Evolutionary conservation across 2,329 filamentous ascomycete species (phyloP).

Genomic region (Colletotrichum sp.): DNA sequence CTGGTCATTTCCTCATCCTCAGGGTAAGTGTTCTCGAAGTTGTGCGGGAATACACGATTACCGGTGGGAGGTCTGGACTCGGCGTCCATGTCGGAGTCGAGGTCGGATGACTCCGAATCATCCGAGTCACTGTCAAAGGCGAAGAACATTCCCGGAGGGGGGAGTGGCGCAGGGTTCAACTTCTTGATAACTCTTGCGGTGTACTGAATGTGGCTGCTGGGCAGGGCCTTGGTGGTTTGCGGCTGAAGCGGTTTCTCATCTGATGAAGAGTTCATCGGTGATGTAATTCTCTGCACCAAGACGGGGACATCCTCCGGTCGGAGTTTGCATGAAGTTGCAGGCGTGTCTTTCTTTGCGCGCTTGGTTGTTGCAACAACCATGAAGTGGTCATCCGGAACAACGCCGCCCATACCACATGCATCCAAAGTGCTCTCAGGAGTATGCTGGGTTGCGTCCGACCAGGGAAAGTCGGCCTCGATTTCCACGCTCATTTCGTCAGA

Average conservation of each 20-base stretch:
- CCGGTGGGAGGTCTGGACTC: slow-evolving; percentile 29
- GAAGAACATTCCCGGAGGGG: slow-evolving; percentile 58
- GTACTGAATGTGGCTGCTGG: slow-evolving; percentile 50
- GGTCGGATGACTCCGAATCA: slow-evolving; percentile 32
- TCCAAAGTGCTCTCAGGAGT: slow-evolving; percentile 48
- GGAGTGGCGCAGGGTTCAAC: slow-evolving; percentile 53
- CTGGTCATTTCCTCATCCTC: slow-evolving; percentile 45
- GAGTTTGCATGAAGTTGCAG: background rate
- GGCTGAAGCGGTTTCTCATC: background rate
- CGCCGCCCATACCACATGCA: slow-evolving; percentile 63
- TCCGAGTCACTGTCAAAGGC: slow-evolving; percentile 48
- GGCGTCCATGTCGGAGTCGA: slow-evolving; percentile 30
- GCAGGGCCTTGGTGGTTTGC: background rate
- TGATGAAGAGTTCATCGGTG: slow-evolving; percentile 43
- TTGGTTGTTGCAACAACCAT: slow-evolving; percentile 59
- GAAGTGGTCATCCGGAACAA: slow-evolving; percentile 70
- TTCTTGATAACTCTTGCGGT: slow-evolving; percentile 45
- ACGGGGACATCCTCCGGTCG: slow-evolving; percentile 38
- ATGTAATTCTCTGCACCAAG: slow-evolving; percentile 47
- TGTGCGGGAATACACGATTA: slow-evolving; percentile 36
- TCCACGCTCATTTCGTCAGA: slow-evolving; percentile 34
- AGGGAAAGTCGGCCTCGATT: slow-evolving; percentile 43
- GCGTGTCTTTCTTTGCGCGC: slow-evolving; percentile 38
- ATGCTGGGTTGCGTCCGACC: slow-evolving; percentile 50
- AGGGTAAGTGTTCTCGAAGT: slow-evolving; percentile 44